These are phyloP conservation scores for Xylaria telfairii DNA, from an alignment of 495 filamentous ascomycete genomes.

Conservation along the genomic window DNA sequence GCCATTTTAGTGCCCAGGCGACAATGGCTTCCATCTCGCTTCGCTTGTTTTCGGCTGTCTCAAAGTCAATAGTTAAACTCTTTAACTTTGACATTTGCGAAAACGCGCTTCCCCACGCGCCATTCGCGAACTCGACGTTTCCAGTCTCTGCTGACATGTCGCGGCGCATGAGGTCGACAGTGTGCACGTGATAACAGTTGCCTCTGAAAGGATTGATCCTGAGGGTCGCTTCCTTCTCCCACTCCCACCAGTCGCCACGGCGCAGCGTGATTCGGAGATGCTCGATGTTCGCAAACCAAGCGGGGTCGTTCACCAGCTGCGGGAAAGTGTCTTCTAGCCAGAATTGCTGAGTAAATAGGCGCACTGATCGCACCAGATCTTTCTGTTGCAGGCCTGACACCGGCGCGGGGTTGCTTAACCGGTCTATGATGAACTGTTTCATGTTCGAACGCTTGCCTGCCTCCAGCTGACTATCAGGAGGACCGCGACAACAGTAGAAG, in stretches of 20 bases:
- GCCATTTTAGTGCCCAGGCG: slow-evolving; percentile 14
- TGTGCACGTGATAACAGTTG: neutral
- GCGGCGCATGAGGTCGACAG: neutral
- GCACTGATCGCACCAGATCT: slow-evolving; percentile 26
- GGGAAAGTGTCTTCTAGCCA: slow-evolving; percentile 36
- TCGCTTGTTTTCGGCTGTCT: slow-evolving; percentile 4
- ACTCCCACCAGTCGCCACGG: slow-evolving; percentile 37
- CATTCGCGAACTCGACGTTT: neutral
- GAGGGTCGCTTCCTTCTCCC: slow-evolving; percentile 26
- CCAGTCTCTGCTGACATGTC: slow-evolving; percentile 15
- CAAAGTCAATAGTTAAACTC: slow-evolving; percentile 13
- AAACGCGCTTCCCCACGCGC: slow-evolving; percentile 15
- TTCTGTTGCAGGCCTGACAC: neutral
- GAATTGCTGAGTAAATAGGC: slow-evolving; percentile 32
- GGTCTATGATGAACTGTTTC: neutral
- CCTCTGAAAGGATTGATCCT: slow-evolving; percentile 31
- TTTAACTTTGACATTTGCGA: slow-evolving; percentile 11
- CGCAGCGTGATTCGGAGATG: slow-evolving; percentile 34
- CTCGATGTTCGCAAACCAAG: slow-evolving; percentile 31
- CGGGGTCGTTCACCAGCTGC: neutral
- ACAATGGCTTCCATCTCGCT: slow-evolving; percentile 3
- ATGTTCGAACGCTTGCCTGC: neutral
- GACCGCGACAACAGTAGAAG: slow-evolving; percentile 26
- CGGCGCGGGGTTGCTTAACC: slow-evolving; percentile 1
- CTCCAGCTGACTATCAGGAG: neutral